These are phyloP conservation scores for Kwoniella dendrophila DNA, from an alignment of 768 basidiomycete species.

Conservation along the genomic window DNA sequence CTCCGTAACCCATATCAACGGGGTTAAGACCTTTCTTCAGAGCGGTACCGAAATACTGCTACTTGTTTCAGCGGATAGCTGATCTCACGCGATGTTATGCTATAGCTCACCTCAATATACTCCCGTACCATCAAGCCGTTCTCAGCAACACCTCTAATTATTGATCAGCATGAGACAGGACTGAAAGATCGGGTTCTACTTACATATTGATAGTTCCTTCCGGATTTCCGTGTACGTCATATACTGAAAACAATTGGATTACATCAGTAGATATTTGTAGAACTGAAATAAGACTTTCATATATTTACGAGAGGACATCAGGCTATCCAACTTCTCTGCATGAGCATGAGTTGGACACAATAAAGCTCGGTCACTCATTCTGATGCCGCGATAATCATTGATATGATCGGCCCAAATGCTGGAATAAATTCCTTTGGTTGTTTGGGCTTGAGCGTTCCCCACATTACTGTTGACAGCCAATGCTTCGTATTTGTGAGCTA, in stretches of 20 bases:
- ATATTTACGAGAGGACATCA: not conserved
- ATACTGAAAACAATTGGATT: not conserved
- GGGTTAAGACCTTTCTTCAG: not conserved
- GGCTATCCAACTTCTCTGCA: not conserved
- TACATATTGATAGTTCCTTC: not conserved
- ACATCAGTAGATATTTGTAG: not conserved
- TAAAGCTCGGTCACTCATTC: not conserved
- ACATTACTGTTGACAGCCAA: not conserved
- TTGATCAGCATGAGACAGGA: no score
- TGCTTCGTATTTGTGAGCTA: not conserved
- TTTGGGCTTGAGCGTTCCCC: not conserved
- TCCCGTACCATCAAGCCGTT: not conserved
- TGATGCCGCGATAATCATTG: not conserved
- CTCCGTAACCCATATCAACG: not conserved
- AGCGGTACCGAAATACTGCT: not conserved
- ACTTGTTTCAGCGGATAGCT: not conserved
- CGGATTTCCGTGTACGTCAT: not conserved
- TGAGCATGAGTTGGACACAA: not conserved
- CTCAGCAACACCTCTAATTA: not conserved
- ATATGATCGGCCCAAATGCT: not conserved
- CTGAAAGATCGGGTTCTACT: no score
- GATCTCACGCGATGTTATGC: not conserved
- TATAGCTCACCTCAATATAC: not conserved
- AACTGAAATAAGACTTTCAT: not conserved
- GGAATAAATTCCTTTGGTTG: not conserved